Percentiles rank a stretch among this genome's conserved stretches.
Evolutionary conservation across 306 rosid species (phyloP).

Genomic region (Sicyos edulis): DNA sequence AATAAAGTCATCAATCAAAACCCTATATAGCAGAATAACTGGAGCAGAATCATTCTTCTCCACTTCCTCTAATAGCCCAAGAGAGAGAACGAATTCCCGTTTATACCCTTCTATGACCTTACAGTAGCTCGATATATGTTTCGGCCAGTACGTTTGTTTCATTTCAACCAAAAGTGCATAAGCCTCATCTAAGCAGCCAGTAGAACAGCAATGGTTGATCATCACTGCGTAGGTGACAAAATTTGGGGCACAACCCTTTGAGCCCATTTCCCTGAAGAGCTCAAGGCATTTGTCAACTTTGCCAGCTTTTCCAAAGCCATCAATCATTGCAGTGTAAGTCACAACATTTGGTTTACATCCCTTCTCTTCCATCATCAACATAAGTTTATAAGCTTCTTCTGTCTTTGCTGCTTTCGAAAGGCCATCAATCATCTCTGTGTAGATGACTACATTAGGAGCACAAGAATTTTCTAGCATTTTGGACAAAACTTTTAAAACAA

Average conservation of each 20-base stretch:
- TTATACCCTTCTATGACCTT: conserved; percentile 72
- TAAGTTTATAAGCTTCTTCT: conserved; percentile 72
- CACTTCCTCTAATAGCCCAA: conserved; percentile 62
- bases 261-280: conserved; percentile 64
- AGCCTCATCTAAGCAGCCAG: conserved; percentile 69
- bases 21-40: conserved; percentile 42
- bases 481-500: conserved; percentile 67
- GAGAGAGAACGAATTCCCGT: conserved; percentile 53
- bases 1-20: conserved; percentile 63
- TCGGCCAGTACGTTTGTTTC: conserved; percentile 85
- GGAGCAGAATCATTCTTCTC: conserved; percentile 51
- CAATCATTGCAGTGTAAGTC: conserved; percentile 85
- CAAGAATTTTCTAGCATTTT: conserved; percentile 74
- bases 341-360: conserved; percentile 75
- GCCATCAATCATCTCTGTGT: conserved; percentile 85
- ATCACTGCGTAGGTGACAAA: conserved; percentile 69
- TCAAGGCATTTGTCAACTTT: conserved; percentile 61
- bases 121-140: conserved; percentile 50
- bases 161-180: conserved; percentile 68
- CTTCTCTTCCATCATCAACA: conserved; percentile 80
- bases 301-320: conserved; percentile 71
- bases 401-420: conserved; percentile 73
- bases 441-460: conserved; percentile 75
- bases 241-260: conserved; percentile 84
- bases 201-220: conserved; percentile 71